Evolutionary conservation across 306 rosid genomes (phyloP).

Genomic region (Arachis hypogaea): DNA sequence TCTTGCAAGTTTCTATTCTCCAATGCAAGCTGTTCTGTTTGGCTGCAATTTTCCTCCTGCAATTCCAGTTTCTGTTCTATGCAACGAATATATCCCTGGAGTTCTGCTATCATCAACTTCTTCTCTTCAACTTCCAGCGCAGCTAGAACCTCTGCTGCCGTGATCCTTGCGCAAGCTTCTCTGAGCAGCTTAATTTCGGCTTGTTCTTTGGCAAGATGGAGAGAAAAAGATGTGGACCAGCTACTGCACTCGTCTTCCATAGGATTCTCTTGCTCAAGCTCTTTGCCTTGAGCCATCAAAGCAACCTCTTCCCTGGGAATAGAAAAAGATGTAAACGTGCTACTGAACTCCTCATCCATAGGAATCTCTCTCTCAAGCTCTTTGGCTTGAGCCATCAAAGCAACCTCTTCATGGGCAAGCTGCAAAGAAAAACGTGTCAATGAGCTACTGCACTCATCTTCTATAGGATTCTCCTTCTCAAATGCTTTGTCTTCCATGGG

Average conservation of each 20-base stretch:
- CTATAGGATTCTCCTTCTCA: conserved; percentile 49
- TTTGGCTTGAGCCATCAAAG: conserved; percentile 53
- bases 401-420: conserved; percentile 58
- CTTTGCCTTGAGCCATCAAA: conserved; percentile 44
- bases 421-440: conserved; percentile 55
- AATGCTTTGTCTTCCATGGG: conserved; percentile 36
- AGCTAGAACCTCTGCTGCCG: conserved; percentile 62
- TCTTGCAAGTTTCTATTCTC: conserved; percentile 63
- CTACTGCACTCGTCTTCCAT: conserved; percentile 50
- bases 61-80: conserved; percentile 59
- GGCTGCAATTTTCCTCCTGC: conserved; percentile 51
- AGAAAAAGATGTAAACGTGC: conserved; percentile 26
- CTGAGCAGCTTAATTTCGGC: conserved; percentile 58
- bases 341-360: conserved; percentile 47
- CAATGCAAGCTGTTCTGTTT: conserved; percentile 54
- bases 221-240: conserved; percentile 55
- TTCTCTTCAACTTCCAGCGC: conserved; percentile 67
- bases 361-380: conserved; percentile 5
- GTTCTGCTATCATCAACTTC: conserved; percentile 63
- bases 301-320: conserved; percentile 59
- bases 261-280: conserved; percentile 47
- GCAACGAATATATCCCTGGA: conserved; percentile 57
- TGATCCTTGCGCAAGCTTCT: conserved; percentile 62
- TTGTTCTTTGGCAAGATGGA: conserved; percentile 61
- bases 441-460: conserved; percentile 55